Evolutionary conservation across 208 protist species (phyloP).

Genomic region (Wallacemonas sp.): DNA sequence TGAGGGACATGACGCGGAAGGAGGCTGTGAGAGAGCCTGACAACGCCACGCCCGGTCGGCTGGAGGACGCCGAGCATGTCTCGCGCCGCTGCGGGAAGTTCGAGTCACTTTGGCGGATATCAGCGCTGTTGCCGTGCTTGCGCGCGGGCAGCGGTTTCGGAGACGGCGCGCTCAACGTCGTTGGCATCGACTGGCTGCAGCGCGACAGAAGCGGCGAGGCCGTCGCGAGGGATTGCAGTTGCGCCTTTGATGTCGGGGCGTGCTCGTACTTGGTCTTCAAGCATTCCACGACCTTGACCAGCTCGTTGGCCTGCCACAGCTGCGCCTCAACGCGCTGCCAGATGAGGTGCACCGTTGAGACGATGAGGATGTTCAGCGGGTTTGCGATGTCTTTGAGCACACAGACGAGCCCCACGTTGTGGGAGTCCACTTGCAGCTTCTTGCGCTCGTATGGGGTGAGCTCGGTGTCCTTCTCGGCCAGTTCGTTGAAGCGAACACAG

Average conservation of each 20-base stretch:
- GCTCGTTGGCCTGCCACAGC: slow-evolving; percentile 78
- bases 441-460: slow-evolving; percentile 67
- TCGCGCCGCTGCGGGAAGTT: slow-evolving; percentile 5
- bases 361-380: slow-evolving; percentile 52
- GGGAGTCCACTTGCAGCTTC: slow-evolving; percentile 64
- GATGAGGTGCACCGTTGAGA: slow-evolving; percentile 71
- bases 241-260: slow-evolving; percentile 10
- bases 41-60: slow-evolving; percentile 15
- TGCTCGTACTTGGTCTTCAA: slow-evolving; percentile 61
- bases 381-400: slow-evolving; percentile 61
- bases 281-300: slow-evolving; percentile 52
- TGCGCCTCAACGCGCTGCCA: slow-evolving; percentile 83
- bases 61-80: slow-evolving; percentile 5
- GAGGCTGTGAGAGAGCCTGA: neutral
- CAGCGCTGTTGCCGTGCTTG: neutral
- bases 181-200: slow-evolving; percentile 11
- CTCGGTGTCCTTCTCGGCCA: slow-evolving; percentile 48
- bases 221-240: slow-evolving; percentile 11
- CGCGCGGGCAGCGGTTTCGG: slow-evolving; percentile 1
- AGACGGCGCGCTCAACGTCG: slow-evolving; percentile 10
- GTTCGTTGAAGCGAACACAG: slow-evolving; percentile 70
- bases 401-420: slow-evolving; percentile 83
- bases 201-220: neutral
- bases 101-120: slow-evolving; percentile 8
- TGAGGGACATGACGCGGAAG: slow-evolving; percentile 43